These are phyloP conservation scores for Neurospora sp. DNA, from an alignment of 495 filamentous ascomycete species.

Conservation along the genomic window DNA sequence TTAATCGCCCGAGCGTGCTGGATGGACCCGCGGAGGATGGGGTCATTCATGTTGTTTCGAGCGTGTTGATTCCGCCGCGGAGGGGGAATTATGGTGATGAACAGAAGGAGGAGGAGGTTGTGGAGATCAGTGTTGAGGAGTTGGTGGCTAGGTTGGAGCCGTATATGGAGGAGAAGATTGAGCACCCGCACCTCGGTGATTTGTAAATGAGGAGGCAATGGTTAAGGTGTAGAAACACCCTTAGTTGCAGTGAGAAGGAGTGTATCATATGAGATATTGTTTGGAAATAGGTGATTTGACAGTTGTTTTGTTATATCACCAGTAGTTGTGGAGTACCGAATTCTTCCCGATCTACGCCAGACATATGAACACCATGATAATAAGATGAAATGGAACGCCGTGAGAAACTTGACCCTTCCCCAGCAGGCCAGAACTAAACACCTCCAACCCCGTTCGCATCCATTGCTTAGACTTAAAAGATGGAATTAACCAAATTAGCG, in stretches of 20 bases:
- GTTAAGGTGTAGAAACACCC: too few relatives aligned
- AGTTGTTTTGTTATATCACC: neutral
- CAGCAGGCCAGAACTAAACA: neutral
- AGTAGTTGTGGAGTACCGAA: neutral
- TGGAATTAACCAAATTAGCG: slow-evolving; percentile 82
- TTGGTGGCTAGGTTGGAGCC: slow-evolving; percentile 19
- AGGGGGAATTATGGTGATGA: slow-evolving; percentile 16
- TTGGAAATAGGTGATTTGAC: neutral
- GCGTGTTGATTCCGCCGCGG: slow-evolving; percentile 66
- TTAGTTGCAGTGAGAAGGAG: neutral
- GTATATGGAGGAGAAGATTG: slow-evolving; percentile 9
- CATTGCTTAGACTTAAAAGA: slow-evolving; percentile 39
- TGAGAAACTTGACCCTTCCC: neutral
- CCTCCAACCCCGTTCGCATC: neutral
- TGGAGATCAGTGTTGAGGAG: slow-evolving; percentile 17
- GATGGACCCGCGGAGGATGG: slow-evolving; percentile 66
- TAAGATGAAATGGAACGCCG: neutral
- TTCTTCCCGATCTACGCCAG: neutral
- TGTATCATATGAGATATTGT: neutral
- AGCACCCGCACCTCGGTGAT: neutral
- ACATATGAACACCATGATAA: neutral
- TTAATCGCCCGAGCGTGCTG: slow-evolving; percentile 43
- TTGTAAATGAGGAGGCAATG: slow-evolving; percentile 2
- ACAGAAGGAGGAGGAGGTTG: slow-evolving; percentile 8
- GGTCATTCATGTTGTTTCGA: slow-evolving; percentile 60